Base-by-base conservation (phyloP, 768 basidiomycete genomes). In the Pholiota molesta region DNA sequence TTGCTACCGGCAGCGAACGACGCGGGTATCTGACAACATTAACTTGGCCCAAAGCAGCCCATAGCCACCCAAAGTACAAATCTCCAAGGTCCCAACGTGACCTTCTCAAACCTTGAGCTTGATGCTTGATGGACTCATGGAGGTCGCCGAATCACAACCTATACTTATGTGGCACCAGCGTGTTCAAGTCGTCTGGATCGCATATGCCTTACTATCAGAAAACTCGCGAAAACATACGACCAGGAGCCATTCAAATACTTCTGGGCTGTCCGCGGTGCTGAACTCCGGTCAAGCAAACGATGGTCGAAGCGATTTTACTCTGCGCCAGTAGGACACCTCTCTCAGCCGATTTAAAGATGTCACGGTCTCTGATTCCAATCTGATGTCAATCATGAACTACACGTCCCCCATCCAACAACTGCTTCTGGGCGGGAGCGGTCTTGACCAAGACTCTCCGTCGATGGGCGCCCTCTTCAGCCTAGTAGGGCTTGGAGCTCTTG, bases 401-500 rank as follows among this genome's bases (percentile, higher is more conserved):
- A 49, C 47, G 23, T 49, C 47, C 47, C 47, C 47, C 47, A 49
- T 49, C 47, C 47, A 49, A 8, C 42, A 44, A 44, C 42, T 44
- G 23, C 23, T 49, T 49, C 47, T 49, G 47, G 21, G 47, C 21
- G 47, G 13, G 33, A 26, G 33, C 19, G 53, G 33, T 26, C 39
- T 40, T 39, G 17, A 37, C 53, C 19, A 55, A 21, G 35, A n/a
- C 19, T 55, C 47, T 29, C 16, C 17, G 29, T 17, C 45, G 16
- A 69, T 71, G 68, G 65, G 62, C 53, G 61, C 60, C 28, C 62
- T 65, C 61, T 64, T 68, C 55, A 69, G 65, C 40, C 63, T 79
- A 55, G 72, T 75, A 47, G 65, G 75, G 47, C 62, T 75, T 39
- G 67, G 68, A 17, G 53, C 74, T 57, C 77, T 81, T 74, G 76